These are phyloP conservation scores for Entonaema liquescens DNA, from an alignment of 495 filamentous ascomycete genomes.

Conservation along the genomic window DNA sequence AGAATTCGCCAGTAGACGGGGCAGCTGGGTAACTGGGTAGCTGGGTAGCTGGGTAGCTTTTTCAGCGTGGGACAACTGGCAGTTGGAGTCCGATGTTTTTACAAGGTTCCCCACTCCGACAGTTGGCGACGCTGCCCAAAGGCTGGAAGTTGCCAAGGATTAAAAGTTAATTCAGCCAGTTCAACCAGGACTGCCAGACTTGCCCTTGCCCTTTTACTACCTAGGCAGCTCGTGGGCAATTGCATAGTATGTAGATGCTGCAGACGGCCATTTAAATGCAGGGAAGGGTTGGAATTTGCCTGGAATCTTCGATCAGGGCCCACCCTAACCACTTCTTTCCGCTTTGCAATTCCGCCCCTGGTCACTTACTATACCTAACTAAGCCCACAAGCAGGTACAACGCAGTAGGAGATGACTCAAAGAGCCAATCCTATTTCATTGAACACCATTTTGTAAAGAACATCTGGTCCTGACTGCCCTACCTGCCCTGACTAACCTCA, in stretches of 20 bases:
- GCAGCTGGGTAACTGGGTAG: neutral
- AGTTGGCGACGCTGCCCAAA: constrained; percentile 20
- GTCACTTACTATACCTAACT: neutral
- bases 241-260: no score
- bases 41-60: neutral
- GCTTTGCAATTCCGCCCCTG: neutral
- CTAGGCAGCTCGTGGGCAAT: neutral
- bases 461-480: no score
- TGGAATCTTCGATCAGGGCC: constrained; percentile 19
- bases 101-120: constrained; percentile 15
- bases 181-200: neutral
- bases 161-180: constrained; percentile 14
- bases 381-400: neutral
- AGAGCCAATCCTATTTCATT: constrained; percentile 2
- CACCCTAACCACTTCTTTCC: constrained; percentile 1
- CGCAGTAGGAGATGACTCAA: neutral
- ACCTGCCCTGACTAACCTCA: no score
- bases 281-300: neutral
- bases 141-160: neutral
- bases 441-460: neutral
- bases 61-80: constrained; percentile 34
- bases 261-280: neutral
- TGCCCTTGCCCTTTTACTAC: neutral
- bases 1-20: neutral
- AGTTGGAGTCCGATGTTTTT: constrained; percentile 4